Conservation (phyloP, 139 green algal genomes). For the Chlorella ohadii region DNA sequence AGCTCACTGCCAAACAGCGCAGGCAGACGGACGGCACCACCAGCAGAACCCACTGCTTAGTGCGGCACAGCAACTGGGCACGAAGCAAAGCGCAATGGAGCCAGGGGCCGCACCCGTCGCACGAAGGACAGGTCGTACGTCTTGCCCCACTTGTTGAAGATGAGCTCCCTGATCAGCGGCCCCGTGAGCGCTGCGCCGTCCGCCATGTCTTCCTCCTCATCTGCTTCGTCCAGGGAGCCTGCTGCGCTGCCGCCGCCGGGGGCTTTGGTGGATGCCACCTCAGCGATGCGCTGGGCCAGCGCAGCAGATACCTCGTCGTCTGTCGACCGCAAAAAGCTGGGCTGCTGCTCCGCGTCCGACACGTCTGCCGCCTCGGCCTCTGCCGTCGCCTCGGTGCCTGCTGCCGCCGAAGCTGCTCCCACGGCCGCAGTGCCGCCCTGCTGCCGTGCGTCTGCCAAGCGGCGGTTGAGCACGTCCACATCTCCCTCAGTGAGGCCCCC, state of each 20-base stretch:
- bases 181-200: conserved; percentile 17
- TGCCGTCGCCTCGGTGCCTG: not conserved
- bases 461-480: conserved; percentile 42
- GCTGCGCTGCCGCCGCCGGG: not conserved
- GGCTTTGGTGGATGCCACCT: conserved; percentile 4
- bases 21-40: too few relatives aligned
- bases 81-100: too few relatives aligned
- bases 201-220: not conserved
- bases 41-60: too few relatives aligned
- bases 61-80: too few relatives aligned
- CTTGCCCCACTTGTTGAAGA: conserved; percentile 46
- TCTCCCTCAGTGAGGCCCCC: conserved; percentile 28
- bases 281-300: conserved; percentile 37
- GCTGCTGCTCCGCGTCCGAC: not conserved
- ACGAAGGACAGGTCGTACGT: conserved; percentile 51
- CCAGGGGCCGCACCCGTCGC: not conserved
- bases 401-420: not conserved
- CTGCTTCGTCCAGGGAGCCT: not conserved
- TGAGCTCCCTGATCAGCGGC: conserved; percentile 22
- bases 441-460: conserved; percentile 6
- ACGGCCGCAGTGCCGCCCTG: not conserved
- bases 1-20: not conserved
- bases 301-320: conserved; percentile 46
- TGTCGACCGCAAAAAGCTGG: conserved; percentile 30
- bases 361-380: not conserved